Base-by-base conservation (phyloP, 2,329 filamentous ascomycete species). In the Albophoma yamanashiensis region DNA sequence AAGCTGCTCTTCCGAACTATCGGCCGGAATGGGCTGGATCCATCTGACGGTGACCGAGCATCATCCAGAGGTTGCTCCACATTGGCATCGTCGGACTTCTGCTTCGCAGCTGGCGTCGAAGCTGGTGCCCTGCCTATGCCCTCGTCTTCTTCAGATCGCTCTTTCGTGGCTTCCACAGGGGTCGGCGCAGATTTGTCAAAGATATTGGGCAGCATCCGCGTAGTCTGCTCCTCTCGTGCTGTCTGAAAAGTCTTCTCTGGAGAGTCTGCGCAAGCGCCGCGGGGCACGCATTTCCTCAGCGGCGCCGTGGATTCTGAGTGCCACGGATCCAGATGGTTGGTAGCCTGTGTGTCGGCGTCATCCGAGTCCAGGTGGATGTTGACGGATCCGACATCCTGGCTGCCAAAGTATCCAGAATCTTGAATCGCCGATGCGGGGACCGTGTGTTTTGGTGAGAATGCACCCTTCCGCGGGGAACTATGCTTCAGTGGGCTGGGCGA, bases 1-100 rank as follows among this genome's bases (percentile, higher is more conserved):
- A 99, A 81, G 71, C 93, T 97, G 74, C 92, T 96, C 79, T 97
- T 97, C 62, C 93, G 87, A 65, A 95, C 83, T 38, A 90, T 79
- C 2, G 89, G 88, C 65, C 90, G 82, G 56, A 89, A 85, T 0
- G 89, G 89, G 66, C 88, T 92, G 0, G 89, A 91, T 0, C 78
- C 81, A 56, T 90, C 87, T 2, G 88, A 89, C 20, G 83, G 82
- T 3, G 86, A 88, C 62, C 79, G 77, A 27, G 75, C 74, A 62
- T 82, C 82, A 45, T 83, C 80, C 55, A 60, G 61, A 2, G 45
- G 53, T 25, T 58, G 47, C 38, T 22, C 59, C 15, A 8, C 42
- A 31, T 42, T 59, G 12, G 62, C 59, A n/a, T 27, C 31, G 15
- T 58, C 52, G 14, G 47, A 12, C 22, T 56, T 40, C 34, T 39